Conservation (phyloP, 441 rosid genomes). For the Pelargonium australe region DNA sequence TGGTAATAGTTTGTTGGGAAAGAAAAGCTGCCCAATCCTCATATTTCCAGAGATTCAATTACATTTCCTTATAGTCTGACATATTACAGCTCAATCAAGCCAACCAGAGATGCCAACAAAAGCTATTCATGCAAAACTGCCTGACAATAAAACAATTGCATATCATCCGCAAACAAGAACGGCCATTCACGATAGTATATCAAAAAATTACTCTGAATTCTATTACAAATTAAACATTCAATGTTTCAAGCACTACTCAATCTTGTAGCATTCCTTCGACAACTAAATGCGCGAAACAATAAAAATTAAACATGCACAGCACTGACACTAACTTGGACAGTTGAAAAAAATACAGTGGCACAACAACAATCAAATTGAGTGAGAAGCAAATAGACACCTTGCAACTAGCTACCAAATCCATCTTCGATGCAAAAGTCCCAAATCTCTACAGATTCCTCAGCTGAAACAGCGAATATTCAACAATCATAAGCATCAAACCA, state of each 20-base stretch:
- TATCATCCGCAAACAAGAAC: background rate
- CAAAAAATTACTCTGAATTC: background rate
- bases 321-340: background rate
- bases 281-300: background rate
- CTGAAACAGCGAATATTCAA: slow-evolving; percentile 27
- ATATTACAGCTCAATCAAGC: background rate
- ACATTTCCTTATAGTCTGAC: background rate
- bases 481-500: slow-evolving; percentile 24
- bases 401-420: slow-evolving; percentile 83
- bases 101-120: background rate
- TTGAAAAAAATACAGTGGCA: background rate
- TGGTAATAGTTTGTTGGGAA: background rate
- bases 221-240: background rate
- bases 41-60: background rate
- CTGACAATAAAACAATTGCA: background rate
- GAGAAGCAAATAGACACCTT: slow-evolving; percentile 39
- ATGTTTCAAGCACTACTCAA: background rate
- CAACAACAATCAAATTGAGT: slow-evolving; percentile 14
- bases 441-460: slow-evolving; percentile 25
- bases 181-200: background rate
- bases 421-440: slow-evolving; percentile 24
- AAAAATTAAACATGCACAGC: background rate
- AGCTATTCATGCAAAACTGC: background rate
- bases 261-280: background rate
- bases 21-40: background rate